Conservation (phyloP, 305 asterid species). For the Andrographis paniculata region DNA sequence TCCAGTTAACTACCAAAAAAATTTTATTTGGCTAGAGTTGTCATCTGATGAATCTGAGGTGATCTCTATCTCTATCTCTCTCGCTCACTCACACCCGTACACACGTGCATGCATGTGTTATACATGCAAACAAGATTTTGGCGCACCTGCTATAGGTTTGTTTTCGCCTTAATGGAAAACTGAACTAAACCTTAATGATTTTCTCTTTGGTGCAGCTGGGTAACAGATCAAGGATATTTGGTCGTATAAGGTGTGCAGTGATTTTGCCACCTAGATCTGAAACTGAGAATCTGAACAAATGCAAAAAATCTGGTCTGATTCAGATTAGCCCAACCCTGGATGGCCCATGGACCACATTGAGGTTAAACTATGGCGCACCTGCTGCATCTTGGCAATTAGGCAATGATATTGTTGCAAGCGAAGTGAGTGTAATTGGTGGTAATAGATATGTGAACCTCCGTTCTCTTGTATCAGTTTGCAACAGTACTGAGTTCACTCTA, state of each 20-base stretch:
- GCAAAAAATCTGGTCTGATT: slow-evolving; percentile 50
- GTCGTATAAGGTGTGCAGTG: slow-evolving; percentile 68
- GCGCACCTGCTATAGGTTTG: slow-evolving; percentile 11
- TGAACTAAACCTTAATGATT: not conserved
- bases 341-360: slow-evolving; percentile 92
- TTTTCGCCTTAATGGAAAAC: not conserved
- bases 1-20: slow-evolving; percentile 27
- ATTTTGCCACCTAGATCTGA: slow-evolving; percentile 40
- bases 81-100: slow-evolving; percentile 8
- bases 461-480: slow-evolving; percentile 84
- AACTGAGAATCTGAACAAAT: slow-evolving; percentile 28
- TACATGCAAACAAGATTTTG: not conserved
- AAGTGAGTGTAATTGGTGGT: slow-evolving; percentile 67
- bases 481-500: slow-evolving; percentile 57
- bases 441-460: slow-evolving; percentile 69
- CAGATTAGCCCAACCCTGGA: slow-evolving; percentile 81
- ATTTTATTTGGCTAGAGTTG: slow-evolving; percentile 58
- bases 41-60: slow-evolving; percentile 56
- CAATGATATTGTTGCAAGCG: slow-evolving; percentile 83
- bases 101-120: too few species aligned
- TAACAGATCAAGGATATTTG: slow-evolving; percentile 23
- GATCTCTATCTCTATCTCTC: slow-evolving; percentile 24
- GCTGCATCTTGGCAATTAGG: slow-evolving; percentile 91
- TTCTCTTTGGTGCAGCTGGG: slow-evolving; percentile 37
- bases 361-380: slow-evolving; percentile 90